phyloP scores from a whole-genome alignment of 768 basidiomycete genomes.

The Suillus occidentalis region DNA sequence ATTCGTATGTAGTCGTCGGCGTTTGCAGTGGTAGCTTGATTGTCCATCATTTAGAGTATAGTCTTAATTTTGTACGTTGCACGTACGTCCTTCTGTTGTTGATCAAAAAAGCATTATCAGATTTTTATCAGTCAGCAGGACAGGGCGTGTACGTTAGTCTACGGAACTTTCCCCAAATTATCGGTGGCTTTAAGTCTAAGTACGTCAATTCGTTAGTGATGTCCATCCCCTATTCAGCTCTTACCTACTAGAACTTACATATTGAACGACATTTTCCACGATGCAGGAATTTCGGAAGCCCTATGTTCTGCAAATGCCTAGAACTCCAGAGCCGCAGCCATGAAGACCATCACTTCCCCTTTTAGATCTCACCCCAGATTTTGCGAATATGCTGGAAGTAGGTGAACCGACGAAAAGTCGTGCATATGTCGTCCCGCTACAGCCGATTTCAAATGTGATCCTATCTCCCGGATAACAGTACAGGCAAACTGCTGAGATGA shows the following conservation, averaged over 20 bases:
- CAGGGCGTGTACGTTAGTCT: background rate
- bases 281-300: background rate
- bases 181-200: background rate
- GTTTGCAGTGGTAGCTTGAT: background rate
- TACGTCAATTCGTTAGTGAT: background rate
- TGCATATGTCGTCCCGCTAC: background rate
- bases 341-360: background rate
- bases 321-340: background rate
- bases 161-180: background rate
- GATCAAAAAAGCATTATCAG: background rate
- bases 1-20: background rate
- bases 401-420: background rate
- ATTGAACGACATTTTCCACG: constrained; percentile 1
- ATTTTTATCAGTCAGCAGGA: background rate
- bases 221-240: background rate
- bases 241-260: constrained; percentile 2
- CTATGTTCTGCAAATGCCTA: background rate
- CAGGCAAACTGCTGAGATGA: background rate
- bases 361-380: constrained; percentile 7
- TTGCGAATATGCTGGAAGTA: background rate
- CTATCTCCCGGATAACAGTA: background rate
- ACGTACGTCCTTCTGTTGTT: background rate
- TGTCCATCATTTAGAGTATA: background rate
- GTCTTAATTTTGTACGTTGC: background rate
- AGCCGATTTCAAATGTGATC: background rate